Conservation (phyloP, 2,329 filamentous ascomycete species). For the Arthroderma uncinatum region DNA sequence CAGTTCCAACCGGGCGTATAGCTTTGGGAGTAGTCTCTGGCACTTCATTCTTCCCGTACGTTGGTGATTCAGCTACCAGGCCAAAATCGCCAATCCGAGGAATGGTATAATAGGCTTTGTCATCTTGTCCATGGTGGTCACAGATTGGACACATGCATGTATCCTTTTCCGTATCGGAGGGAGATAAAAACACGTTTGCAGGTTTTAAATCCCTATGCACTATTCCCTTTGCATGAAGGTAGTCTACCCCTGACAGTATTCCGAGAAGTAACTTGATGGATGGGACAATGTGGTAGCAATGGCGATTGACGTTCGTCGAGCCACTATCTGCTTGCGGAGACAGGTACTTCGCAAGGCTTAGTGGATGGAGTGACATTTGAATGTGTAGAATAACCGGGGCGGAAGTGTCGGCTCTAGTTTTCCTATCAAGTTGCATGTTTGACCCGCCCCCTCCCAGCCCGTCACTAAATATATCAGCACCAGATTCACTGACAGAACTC, state of each 20-base stretch:
- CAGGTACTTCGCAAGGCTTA: slow-evolving; percentile 51
- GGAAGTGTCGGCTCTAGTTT: slow-evolving; percentile 4
- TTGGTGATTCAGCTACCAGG: slow-evolving; percentile 47
- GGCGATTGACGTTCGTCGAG: slow-evolving; percentile 28
- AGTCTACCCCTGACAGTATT: slow-evolving; percentile 53
- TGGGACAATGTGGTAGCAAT: slow-evolving; percentile 52
- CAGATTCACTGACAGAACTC: slow-evolving; percentile 27
- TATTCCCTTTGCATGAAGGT: slow-evolving; percentile 50
- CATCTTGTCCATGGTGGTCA: slow-evolving; percentile 14
- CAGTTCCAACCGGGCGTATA: slow-evolving; percentile 46
- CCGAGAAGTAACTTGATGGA: slow-evolving; percentile 48
- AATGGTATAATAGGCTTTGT: slow-evolving; percentile 33
- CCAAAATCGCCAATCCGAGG: slow-evolving; percentile 60
- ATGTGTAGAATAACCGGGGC: slow-evolving; percentile 47
- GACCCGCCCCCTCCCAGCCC: slow-evolving; percentile 28
- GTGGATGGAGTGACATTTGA: slow-evolving; percentile 56
- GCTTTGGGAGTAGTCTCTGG: slow-evolving; percentile 7
- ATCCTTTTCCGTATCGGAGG: slow-evolving; percentile 28
- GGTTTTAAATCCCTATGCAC: slow-evolving; percentile 59
- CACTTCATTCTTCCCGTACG: slow-evolving; percentile 20
- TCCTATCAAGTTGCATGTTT: slow-evolving; percentile 23
- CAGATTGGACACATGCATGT: slow-evolving; percentile 40
- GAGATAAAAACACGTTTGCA: slow-evolving; percentile 54
- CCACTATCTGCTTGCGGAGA: slow-evolving; percentile 24
- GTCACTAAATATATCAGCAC: slow-evolving; percentile 34